Evolutionary conservation across 306 rosid genomes (phyloP).

Genomic region (Pyrus bretschneideri): DNA sequence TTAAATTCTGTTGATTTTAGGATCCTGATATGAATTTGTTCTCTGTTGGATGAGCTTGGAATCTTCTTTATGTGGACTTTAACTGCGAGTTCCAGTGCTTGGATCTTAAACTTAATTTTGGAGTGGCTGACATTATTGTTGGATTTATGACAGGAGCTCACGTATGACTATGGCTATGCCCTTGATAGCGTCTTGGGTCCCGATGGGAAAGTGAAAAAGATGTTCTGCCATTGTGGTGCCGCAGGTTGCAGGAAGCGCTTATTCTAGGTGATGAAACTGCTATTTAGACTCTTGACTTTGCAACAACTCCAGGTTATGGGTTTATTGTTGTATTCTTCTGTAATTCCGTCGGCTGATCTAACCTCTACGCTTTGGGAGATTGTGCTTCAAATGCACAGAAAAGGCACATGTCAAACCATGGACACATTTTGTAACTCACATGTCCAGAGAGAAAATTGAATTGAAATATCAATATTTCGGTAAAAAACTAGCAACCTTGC

Average conservation of each 20-base stretch:
- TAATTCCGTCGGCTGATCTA: background rate
- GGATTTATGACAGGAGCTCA: conserved; percentile 58
- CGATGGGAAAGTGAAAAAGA: conserved; percentile 67
- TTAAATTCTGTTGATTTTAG: background rate
- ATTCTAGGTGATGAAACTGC: conserved; percentile 28
- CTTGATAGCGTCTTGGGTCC: conserved; percentile 78
- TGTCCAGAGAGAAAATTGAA: background rate
- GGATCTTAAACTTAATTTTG: background rate
- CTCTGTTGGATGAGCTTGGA: background rate
- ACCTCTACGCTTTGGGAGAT: background rate
- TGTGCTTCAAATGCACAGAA: conserved; percentile 12
- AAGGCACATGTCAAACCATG: conserved; percentile 7
- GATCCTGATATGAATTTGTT: background rate
- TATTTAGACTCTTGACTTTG: background rate
- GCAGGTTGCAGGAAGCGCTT: conserved; percentile 68
- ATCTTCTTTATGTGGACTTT: background rate
- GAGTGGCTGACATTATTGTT: background rate
- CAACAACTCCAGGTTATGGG: background rate
- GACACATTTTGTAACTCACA: conserved; percentile 8
- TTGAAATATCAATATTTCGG: conserved; percentile 1
- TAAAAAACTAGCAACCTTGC: background rate
- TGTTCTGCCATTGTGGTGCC: conserved; percentile 92
- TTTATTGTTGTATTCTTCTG: background rate
- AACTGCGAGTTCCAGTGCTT: background rate
- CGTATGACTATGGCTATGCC: conserved; percentile 89